phyloP scores from a whole-genome alignment of 306 rosid species.

The Medicago truncatula region DNA sequence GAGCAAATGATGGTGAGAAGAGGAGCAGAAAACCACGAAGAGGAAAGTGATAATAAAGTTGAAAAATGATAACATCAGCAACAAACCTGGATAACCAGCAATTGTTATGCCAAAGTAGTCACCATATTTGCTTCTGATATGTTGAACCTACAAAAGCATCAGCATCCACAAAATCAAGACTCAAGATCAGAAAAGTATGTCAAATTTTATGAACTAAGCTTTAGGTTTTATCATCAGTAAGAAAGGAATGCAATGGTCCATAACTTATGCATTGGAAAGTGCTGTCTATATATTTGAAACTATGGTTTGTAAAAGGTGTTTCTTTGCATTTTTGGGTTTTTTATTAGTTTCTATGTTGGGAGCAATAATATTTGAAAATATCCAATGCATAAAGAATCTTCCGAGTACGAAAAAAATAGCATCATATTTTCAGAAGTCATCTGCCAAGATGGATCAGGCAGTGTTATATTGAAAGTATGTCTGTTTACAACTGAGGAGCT shows the following conservation, averaged over 20 bases:
- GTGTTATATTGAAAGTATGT: not conserved
- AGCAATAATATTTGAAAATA: slow-evolving; percentile 16
- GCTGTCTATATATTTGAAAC: not conserved
- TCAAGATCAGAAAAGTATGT: slow-evolving; percentile 32
- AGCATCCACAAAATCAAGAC: slow-evolving; percentile 24
- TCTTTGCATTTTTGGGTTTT: slow-evolving; percentile 24
- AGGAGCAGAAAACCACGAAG: not conserved
- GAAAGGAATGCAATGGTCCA: slow-evolving; percentile 33
- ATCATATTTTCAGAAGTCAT: slow-evolving; percentile 1
- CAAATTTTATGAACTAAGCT: slow-evolving; percentile 27
- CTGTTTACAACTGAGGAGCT: slow-evolving; percentile 6
- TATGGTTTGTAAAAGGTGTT: slow-evolving; percentile 8
- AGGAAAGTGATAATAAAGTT: slow-evolving; percentile 5
- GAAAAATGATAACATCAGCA: slow-evolving; percentile 25
- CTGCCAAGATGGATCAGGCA: not conserved
- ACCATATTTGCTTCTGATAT: slow-evolving; percentile 73
- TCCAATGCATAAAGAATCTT: slow-evolving; percentile 16
- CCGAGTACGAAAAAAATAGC: slow-evolving; percentile 18
- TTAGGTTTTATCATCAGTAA: slow-evolving; percentile 18
- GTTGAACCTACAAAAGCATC: slow-evolving; percentile 66
- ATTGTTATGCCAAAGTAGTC: slow-evolving; percentile 95
- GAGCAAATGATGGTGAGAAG: slow-evolving; percentile 23
- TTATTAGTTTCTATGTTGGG: slow-evolving; percentile 16
- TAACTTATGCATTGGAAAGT: slow-evolving; percentile 24
- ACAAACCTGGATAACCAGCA: slow-evolving; percentile 96